Conservation (phyloP, 306 rosid species). For the Vigna angularis region DNA sequence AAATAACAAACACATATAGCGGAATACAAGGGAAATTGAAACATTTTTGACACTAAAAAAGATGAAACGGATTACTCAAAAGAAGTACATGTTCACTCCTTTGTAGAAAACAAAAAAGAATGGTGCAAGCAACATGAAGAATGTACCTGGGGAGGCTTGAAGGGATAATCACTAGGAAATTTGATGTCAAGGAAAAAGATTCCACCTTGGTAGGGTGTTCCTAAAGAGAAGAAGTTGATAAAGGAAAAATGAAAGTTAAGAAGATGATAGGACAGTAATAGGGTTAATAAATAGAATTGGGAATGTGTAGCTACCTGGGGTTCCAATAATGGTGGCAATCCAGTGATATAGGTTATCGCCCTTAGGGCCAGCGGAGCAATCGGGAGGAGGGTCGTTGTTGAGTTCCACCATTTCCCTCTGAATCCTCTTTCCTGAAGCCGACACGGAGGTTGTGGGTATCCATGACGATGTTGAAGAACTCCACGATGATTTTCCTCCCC, state of each 20-base stretch:
- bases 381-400: slow-evolving; percentile 76
- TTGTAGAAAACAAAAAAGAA: neutral
- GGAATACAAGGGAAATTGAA: neutral
- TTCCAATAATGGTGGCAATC: slow-evolving; percentile 88
- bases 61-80: neutral
- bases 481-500: slow-evolving; percentile 49
- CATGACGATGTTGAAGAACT: slow-evolving; percentile 61
- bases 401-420: slow-evolving; percentile 89
- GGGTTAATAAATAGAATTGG: neutral
- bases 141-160: slow-evolving; percentile 81
- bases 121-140: neutral
- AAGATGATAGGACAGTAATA: neutral
- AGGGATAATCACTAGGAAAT: slow-evolving; percentile 87
- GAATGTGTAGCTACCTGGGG: slow-evolving; percentile 44
- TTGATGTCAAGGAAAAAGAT: slow-evolving; percentile 82
- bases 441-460: slow-evolving; percentile 74
- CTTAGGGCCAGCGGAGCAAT: slow-evolving; percentile 91
- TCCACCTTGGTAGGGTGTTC: slow-evolving; percentile 90
- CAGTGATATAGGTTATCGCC: slow-evolving; percentile 96
- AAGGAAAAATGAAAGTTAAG: neutral
- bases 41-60: neutral
- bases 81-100: neutral
- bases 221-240: slow-evolving; percentile 44
- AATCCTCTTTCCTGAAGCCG: slow-evolving; percentile 88
- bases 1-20: neutral